Conservation (phyloP, 2,329 filamentous ascomycete genomes). For the Fusarium virguliforme region DNA sequence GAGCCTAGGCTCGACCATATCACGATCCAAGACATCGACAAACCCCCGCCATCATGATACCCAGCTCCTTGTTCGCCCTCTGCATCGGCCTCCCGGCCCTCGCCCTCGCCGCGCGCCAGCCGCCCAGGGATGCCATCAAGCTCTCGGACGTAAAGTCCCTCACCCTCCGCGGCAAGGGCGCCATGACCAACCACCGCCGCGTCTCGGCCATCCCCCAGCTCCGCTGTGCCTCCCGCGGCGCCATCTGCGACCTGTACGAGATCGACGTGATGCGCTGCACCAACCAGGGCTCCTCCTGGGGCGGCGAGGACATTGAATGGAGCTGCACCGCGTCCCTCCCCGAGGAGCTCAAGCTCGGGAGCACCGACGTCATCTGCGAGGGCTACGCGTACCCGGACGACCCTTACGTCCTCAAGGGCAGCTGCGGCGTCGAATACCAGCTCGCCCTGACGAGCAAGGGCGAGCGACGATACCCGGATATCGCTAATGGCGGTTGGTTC, state of each 20-base stretch:
- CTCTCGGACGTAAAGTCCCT: constrained; percentile 79
- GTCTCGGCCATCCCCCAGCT: constrained; percentile 84
- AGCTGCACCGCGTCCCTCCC: constrained; percentile 80
- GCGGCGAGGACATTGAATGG: constrained; percentile 88
- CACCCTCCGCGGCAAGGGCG: constrained; percentile 77
- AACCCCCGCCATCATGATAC: constrained; percentile 50
- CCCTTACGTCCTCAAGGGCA: constrained; percentile 89
- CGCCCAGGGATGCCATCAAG: constrained; percentile 69
- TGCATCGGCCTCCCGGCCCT: constrained; percentile 50
- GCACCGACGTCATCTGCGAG: constrained; percentile 93
- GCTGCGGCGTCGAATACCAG: constrained; percentile 92
- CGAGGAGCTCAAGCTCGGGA: constrained; percentile 78
- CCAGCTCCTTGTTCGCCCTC: constrained; percentile 38
- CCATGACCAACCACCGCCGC: constrained; percentile 82
- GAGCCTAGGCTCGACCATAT: constrained; percentile 18
- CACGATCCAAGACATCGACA: constrained; percentile 12
- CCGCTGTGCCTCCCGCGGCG: constrained; percentile 78
- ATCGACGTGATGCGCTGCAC: constrained; percentile 90
- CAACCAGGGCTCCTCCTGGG: constrained; percentile 87
- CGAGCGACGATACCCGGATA: constrained; percentile 77
- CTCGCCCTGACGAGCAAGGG: constrained; percentile 84
- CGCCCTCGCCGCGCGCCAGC: constrained; percentile 50
- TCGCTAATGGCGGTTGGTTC: constrained; percentile 60
- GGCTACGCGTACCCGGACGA: constrained; percentile 86
- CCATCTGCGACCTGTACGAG: constrained; percentile 78